Conservation (phyloP, 129 eudicot genomes). For the Tagetes patula region DNA sequence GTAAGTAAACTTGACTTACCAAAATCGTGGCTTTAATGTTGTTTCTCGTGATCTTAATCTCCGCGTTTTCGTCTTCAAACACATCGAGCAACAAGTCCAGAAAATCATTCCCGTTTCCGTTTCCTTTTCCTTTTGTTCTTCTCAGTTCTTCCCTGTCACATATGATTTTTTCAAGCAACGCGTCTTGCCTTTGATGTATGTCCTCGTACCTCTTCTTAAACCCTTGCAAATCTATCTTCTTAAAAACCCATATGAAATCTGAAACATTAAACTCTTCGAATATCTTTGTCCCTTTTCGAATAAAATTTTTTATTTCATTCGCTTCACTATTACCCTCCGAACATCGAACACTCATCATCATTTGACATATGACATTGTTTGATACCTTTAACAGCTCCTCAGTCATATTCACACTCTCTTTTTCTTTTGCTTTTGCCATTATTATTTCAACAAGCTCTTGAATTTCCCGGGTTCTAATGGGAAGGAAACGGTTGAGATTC, state of each 20-base stretch:
- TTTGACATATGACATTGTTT: constrained; percentile 47
- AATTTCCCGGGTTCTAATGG: constrained; percentile 38
- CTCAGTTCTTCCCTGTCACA: constrained; percentile 36
- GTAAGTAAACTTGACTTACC: constrained; percentile 28
- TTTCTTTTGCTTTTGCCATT: constrained; percentile 18
- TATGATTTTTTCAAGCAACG: constrained; percentile 40
- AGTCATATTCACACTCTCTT: constrained; percentile 41
- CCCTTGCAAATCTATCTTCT: constrained; percentile 43
- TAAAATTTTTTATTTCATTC: constrained; percentile 40
- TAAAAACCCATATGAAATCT: constrained; percentile 44
- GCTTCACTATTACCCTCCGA: constrained; percentile 49
- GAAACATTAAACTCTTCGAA: constrained; percentile 54
- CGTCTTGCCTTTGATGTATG: constrained; percentile 39
- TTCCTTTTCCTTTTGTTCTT: constrained; percentile 24
- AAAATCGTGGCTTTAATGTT: constrained; percentile 55
- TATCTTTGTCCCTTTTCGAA: constrained; percentile 47
- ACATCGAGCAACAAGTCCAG: constrained; percentile 60
- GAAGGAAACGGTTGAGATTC: constrained; percentile 42
- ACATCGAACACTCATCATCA: constrained; percentile 52
- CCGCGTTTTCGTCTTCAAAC: constrained; percentile 41
- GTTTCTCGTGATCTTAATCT: constrained; percentile 48
- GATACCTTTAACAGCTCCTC: constrained; percentile 48
- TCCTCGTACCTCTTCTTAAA: constrained; percentile 39
- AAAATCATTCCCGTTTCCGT: constrained; percentile 43
- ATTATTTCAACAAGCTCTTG: constrained; percentile 23